Percentiles rank a stretch among this genome's conserved stretches.
Conservation (phyloP, 495 filamentous ascomycete genomes). For the Neurospora sp. region DNA sequence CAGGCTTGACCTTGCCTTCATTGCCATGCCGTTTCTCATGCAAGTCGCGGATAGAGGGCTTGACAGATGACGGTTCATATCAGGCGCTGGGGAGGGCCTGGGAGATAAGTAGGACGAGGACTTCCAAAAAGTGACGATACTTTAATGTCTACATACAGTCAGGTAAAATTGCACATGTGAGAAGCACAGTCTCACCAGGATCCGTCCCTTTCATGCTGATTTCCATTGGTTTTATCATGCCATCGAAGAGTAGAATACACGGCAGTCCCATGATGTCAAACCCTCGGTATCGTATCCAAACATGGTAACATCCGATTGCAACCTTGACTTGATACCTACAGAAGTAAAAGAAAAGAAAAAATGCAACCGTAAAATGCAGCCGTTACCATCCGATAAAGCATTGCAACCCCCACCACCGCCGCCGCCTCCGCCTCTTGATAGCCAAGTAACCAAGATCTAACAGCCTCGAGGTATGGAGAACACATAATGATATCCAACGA, state of each 20-base stretch:
- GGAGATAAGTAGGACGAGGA: neutral
- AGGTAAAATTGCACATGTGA: no score
- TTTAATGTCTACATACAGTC: no score
- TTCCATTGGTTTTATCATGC: no score
- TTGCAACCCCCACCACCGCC: neutral
- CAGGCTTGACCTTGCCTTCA: neutral
- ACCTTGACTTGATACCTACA: neutral
- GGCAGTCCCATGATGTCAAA: neutral
- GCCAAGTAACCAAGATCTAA: neutral
- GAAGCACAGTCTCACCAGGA: no score
- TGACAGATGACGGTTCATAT: neutral
- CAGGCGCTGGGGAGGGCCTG: neutral
- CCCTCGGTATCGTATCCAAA: neutral
- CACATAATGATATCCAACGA: neutral
- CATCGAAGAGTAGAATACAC: no score
- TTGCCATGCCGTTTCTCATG: neutral
- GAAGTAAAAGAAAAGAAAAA: neutral
- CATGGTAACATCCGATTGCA: neutral
- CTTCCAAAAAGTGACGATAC: no score
- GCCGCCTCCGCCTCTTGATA: neutral
- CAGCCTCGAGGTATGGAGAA: neutral
- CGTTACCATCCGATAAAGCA: no score
- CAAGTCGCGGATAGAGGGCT: neutral
- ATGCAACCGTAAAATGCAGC: neutral
- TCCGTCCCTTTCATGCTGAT: no score